Conservation (phyloP, 1,284 basidiomycete species). For the Apiotrichum gamsii region DNA sequence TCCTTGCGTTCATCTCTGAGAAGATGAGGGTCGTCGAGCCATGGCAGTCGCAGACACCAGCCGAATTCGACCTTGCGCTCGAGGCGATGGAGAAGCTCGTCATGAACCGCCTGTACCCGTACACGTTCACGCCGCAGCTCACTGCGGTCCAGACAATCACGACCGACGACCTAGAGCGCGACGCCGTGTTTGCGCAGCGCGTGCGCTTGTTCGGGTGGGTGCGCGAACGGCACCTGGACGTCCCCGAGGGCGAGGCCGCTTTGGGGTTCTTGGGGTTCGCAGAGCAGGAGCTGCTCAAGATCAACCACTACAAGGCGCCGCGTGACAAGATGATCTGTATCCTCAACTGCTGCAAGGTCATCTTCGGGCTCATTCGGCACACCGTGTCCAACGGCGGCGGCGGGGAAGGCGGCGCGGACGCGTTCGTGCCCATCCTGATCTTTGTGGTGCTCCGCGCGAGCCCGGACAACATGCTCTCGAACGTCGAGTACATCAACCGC, state of each 20-base stretch:
- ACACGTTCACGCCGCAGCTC: slow-evolving; percentile 82
- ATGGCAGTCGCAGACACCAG: slow-evolving; percentile 68
- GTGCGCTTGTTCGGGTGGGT: slow-evolving; percentile 89
- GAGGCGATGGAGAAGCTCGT: slow-evolving; percentile 99
- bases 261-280: slow-evolving; percentile 90
- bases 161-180: slow-evolving; percentile 90
- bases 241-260: slow-evolving; percentile 50
- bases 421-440: slow-evolving; percentile 91
- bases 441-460: slow-evolving; percentile 90
- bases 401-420: slow-evolving; percentile 65
- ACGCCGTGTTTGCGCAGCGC: slow-evolving; percentile 83
- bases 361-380: slow-evolving; percentile 91
- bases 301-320: slow-evolving; percentile 98
- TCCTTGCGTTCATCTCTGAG: slow-evolving; percentile 76
- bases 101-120: slow-evolving; percentile 95
- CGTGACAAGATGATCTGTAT: slow-evolving; percentile 97
- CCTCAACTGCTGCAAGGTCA: slow-evolving; percentile 97
- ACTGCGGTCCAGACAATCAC: slow-evolving; percentile 65
- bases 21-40: slow-evolving; percentile 78
- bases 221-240: slow-evolving; percentile 79
- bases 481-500: slow-evolving; percentile 95
- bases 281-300: slow-evolving; percentile 88
- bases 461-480: slow-evolving; percentile 86
- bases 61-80: slow-evolving; percentile 91
- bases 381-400: slow-evolving; percentile 52